A percentile compares a stretch with the other conserved stretches of the same genome.
These are phyloP conservation scores for Cyberlindnera misumaiensis DNA, from an alignment of 805 yeast genomes.

Conservation along the genomic window DNA sequence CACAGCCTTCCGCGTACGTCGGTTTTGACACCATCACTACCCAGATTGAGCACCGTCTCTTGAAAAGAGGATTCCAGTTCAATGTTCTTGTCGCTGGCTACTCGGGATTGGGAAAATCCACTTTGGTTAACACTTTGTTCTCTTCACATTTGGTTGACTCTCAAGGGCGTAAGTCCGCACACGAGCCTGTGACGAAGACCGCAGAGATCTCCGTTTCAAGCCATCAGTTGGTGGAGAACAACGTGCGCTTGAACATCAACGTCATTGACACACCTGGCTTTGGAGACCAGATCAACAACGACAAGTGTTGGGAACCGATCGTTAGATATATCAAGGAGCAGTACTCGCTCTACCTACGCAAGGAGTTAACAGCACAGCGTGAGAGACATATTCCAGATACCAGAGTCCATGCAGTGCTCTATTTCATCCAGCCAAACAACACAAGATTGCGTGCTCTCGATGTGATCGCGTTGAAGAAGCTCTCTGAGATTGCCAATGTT, in stretches of 20 bases:
- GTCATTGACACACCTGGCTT: slow-evolving; percentile 97
- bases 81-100: slow-evolving; percentile 91
- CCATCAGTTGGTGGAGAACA: slow-evolving; percentile 76
- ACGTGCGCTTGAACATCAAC: slow-evolving; percentile 78
- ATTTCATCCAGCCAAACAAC: slow-evolving; percentile 85
- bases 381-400: slow-evolving; percentile 78
- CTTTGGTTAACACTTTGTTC: slow-evolving; percentile 85
- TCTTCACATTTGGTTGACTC: slow-evolving; percentile 72
- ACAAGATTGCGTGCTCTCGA: slow-evolving; percentile 82
- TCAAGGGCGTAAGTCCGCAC: slow-evolving; percentile 59
- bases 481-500: slow-evolving; percentile 86
- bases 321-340: slow-evolving; percentile 93
- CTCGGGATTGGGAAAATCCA: slow-evolving; percentile 92
- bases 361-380: slow-evolving; percentile 91
- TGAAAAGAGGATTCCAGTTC: slow-evolving; percentile 91
- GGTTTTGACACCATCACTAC: slow-evolving; percentile 96
- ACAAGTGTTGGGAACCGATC: slow-evolving; percentile 94
- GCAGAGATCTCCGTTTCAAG: slow-evolving; percentile 70
- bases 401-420: slow-evolving; percentile 88
- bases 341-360: slow-evolving; percentile 83
- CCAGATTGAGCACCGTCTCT: slow-evolving; percentile 87
- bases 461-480: slow-evolving; percentile 70
- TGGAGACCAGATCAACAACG: slow-evolving; percentile 94
- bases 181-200: slow-evolving; percentile 77
- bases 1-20: slow-evolving; percentile 70